These are phyloP conservation scores for Calvatia gigantea DNA, from an alignment of 768 basidiomycete genomes.

Conservation along the genomic window DNA sequence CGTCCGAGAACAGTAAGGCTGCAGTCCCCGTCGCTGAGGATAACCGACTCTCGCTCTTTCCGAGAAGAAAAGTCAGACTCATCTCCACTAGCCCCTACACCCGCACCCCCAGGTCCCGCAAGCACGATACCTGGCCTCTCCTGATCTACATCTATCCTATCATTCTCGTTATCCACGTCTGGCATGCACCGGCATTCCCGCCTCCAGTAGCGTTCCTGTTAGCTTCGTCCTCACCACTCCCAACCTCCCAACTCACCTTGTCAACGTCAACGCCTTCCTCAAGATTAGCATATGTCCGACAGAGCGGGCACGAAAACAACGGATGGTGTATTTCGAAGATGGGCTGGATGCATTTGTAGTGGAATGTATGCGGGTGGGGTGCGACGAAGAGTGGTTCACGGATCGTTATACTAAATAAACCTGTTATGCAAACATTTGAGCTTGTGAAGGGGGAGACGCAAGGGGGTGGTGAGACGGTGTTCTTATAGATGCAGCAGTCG, in stretches of 20 bases:
- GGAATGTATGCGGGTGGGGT: conserved; percentile 94
- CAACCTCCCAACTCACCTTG: neutral
- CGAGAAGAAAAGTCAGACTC: too few relatives aligned
- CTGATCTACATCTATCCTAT: neutral
- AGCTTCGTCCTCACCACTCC: neutral
- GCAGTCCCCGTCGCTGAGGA: too few relatives aligned
- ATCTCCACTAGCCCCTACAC: too few relatives aligned
- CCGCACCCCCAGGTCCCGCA: neutral
- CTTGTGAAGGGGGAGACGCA: neutral
- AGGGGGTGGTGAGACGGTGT: conserved; percentile 26
- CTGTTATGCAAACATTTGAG: conserved; percentile 25
- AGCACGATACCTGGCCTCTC: neutral
- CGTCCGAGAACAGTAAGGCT: too few relatives aligned
- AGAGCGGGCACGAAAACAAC: conserved; percentile 90
- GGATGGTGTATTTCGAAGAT: conserved; percentile 84
- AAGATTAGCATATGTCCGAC: conserved; percentile 90
- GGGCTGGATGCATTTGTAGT: conserved; percentile 95
- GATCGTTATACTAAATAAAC: conserved; percentile 78
- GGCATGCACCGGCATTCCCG: neutral
- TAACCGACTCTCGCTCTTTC: too few relatives aligned
- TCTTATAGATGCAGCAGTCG: conserved; percentile 98
- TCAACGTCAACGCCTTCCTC: conserved; percentile 68
- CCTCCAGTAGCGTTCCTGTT: neutral
- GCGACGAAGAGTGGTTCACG: conserved; percentile 96
- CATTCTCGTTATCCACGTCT: conserved; percentile 12